Percentiles rank a stretch among this genome's conserved stretches.
These are phyloP conservation scores for Botryosphaeria dothidea DNA, from an alignment of 2,329 filamentous ascomycete species.

Conservation along the genomic window DNA sequence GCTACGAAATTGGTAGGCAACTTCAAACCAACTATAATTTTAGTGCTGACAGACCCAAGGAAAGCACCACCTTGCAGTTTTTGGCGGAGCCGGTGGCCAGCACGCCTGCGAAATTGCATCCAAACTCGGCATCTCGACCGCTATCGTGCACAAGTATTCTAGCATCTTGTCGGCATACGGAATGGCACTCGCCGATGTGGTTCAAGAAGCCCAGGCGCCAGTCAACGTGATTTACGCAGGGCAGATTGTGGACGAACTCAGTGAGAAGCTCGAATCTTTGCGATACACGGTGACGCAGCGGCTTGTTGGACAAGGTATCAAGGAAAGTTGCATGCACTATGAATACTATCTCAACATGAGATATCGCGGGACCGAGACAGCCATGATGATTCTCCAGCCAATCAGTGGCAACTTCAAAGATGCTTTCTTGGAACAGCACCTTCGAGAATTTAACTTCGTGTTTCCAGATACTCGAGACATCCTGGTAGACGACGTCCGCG, in stretches of 20 bases:
- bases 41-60: constrained; percentile 49
- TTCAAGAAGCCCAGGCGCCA: constrained; percentile 70
- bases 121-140: constrained; percentile 45
- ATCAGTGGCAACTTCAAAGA: constrained; percentile 35
- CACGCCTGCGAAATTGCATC: constrained; percentile 46
- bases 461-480: constrained; percentile 53
- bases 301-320: constrained; percentile 68
- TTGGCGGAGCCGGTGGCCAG: constrained; percentile 37
- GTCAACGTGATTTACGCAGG: constrained; percentile 65
- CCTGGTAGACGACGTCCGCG: constrained; percentile 13
- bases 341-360: constrained; percentile 47
- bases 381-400: constrained; percentile 43
- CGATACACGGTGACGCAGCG: constrained; percentile 35
- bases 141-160: constrained; percentile 49
- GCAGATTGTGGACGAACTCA: constrained; percentile 72
- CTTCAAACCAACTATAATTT: too few species aligned
- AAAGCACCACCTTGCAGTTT: constrained; percentile 47
- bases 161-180: constrained; percentile 55
- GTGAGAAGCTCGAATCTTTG: background rate
- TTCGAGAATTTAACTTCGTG: constrained; percentile 46
- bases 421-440: constrained; percentile 40
- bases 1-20: constrained; percentile 23
- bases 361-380: constrained; percentile 48
- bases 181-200: constrained; percentile 31
- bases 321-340: constrained; percentile 35